Percentiles rank a stretch among this genome's conserved stretches.
phyloP scores from a whole-genome alignment of 345 rosid species.

The Heritiera littoralis region DNA sequence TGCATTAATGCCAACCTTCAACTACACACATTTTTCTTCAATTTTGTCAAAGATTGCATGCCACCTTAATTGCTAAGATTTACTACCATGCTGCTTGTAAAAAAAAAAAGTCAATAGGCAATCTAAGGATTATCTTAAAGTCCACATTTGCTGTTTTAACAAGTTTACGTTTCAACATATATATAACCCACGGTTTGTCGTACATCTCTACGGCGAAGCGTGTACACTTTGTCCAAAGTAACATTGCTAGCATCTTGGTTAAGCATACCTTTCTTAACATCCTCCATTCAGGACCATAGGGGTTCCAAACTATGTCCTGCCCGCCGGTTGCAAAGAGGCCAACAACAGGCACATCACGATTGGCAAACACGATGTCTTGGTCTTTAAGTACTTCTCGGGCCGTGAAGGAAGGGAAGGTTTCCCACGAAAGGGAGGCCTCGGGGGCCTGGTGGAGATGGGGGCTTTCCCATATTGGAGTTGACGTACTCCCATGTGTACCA shows the following conservation, averaged over 20 bases:
- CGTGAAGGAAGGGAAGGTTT: constrained; percentile 7
- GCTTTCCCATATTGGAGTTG: not conserved
- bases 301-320: constrained; percentile 5
- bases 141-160: no score
- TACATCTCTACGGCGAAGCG: not conserved
- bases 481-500: not conserved
- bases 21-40: no score
- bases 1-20: no score
- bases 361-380: constrained; percentile 11
- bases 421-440: not conserved
- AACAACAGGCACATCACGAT: not conserved
- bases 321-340: not conserved
- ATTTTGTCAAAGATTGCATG: no score
- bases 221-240: constrained; percentile 12
- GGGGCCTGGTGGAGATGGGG: not conserved
- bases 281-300: constrained; percentile 16
- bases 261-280: constrained; percentile 17
- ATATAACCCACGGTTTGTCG: constrained; percentile 2
- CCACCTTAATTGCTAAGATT: no score
- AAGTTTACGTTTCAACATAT: not conserved
- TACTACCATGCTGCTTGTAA: no score
- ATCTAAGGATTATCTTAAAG: no score
- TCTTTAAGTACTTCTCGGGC: constrained; percentile 3
- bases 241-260: constrained; percentile 13
- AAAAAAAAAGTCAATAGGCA: no score